These are phyloP conservation scores for Penicillium angulare DNA, from an alignment of 495 filamentous ascomycete genomes.

Conservation along the genomic window DNA sequence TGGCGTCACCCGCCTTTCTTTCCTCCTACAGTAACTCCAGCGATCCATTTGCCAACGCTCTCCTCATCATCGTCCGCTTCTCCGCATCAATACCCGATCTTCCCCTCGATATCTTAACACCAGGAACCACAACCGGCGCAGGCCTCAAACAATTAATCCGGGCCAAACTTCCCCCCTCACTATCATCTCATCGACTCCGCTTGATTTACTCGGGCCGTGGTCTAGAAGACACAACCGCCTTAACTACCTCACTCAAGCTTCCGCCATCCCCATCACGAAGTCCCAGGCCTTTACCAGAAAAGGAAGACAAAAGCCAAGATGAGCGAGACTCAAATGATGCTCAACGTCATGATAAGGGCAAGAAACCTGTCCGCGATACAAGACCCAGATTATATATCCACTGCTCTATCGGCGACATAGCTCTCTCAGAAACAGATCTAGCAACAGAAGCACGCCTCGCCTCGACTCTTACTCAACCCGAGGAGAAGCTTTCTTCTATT, in stretches of 20 bases:
- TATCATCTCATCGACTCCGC: conserved; percentile 67
- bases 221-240: conserved; percentile 65
- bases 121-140: conserved; percentile 65
- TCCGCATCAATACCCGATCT: conserved; percentile 81
- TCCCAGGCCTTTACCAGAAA: conserved; percentile 16
- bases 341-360: conserved; percentile 52
- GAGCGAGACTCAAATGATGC: no score
- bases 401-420: conserved; percentile 74
- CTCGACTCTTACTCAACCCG: conserved; percentile 27
- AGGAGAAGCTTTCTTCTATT: conserved; percentile 8
- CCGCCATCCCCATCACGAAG: conserved; percentile 49
- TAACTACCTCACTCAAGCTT: conserved; percentile 63
- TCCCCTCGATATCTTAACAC: conserved; percentile 66
- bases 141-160: conserved; percentile 83
- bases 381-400: conserved; percentile 71
- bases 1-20: conserved; percentile 20
- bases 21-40: conserved; percentile 11
- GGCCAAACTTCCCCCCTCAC: conserved; percentile 57
- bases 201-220: conserved; percentile 87
- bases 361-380: conserved; percentile 47
- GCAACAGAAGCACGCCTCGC: conserved; percentile 60
- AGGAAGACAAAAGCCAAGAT: conserved; percentile 38
- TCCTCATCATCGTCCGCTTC: conserved; percentile 85
- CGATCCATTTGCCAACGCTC: conserved; percentile 36
- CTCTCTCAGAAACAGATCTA: conserved; percentile 65